phyloP scores from a whole-genome alignment of 768 basidiomycete genomes.

The Chalciporus chontae region DNA sequence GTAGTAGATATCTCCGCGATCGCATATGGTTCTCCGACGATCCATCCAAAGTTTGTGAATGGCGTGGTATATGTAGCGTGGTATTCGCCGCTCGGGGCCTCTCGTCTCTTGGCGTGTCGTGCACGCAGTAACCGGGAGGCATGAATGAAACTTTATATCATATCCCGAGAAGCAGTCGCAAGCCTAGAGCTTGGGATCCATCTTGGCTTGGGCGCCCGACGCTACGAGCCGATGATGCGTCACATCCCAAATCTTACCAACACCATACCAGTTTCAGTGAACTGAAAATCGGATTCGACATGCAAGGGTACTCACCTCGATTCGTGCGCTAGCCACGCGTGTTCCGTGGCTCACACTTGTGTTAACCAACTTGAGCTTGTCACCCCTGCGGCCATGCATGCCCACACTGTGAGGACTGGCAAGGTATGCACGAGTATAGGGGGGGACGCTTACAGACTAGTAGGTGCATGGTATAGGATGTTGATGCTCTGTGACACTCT shows the following conservation, averaged over 20 bases:
- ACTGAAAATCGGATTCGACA: neutral
- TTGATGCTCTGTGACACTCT: conserved; percentile 48
- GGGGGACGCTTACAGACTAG: conserved; percentile 32
- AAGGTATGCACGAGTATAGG: neutral
- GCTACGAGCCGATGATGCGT: conserved; percentile 38
- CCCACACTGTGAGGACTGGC: neutral
- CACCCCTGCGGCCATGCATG: conserved; percentile 35
- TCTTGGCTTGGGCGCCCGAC: conserved; percentile 40
- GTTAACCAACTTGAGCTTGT: conserved; percentile 40
- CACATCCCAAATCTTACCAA: conserved; percentile 40
- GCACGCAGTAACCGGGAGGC: neutral
- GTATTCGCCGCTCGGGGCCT: neutral
- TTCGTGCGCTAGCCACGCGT: conserved; percentile 32
- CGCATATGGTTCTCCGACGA: too few relatives aligned
- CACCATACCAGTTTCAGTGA: neutral
- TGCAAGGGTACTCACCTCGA: conserved; percentile 33
- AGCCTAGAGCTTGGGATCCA: conserved; percentile 28
- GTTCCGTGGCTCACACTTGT: conserved; percentile 33
- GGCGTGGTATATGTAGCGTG: too few relatives aligned
- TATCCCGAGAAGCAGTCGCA: neutral
- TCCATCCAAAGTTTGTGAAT: too few relatives aligned
- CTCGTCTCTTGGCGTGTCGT: neutral
- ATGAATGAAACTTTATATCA: neutral
- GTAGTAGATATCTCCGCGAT: too few relatives aligned
- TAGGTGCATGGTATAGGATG: conserved; percentile 42